Conservation (phyloP, 108 stramenopile genomes). For the Cyclotella atomus region DNA sequence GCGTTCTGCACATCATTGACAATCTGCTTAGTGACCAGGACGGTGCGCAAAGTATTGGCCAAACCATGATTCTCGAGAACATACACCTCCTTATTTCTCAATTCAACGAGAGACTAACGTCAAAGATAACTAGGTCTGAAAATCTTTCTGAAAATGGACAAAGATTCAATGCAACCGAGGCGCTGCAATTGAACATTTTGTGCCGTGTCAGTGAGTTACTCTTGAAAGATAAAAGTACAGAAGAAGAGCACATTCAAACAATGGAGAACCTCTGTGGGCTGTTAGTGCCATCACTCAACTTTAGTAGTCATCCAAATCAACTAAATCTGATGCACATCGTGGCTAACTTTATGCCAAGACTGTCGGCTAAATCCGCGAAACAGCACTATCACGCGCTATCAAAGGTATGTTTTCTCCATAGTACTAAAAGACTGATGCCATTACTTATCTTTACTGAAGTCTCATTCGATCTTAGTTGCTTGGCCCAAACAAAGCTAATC, state of each 20-base stretch:
- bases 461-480: slow-evolving; percentile 40
- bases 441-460: too few species aligned
- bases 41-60: slow-evolving; percentile 25
- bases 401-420: slow-evolving; percentile 23
- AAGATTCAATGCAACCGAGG: slow-evolving; percentile 20
- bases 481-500: slow-evolving; percentile 66
- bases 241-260: slow-evolving; percentile 24
- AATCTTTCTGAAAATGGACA: slow-evolving; percentile 24
- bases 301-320: slow-evolving; percentile 52
- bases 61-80: slow-evolving; percentile 36
- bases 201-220: slow-evolving; percentile 72
- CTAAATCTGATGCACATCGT: slow-evolving; percentile 76
- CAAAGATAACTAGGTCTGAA: slow-evolving; percentile 33
- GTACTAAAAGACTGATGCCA: too few species aligned
- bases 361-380: slow-evolving; percentile 48
- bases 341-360: slow-evolving; percentile 49
- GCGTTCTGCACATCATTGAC: slow-evolving; percentile 62
- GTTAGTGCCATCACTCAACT: slow-evolving; percentile 71
- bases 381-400: slow-evolving; percentile 48
- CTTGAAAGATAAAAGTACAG: slow-evolving; percentile 33
- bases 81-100: slow-evolving; percentile 66
- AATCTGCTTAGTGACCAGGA: slow-evolving; percentile 60
- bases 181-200: slow-evolving; percentile 60
- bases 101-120: slow-evolving; percentile 58
- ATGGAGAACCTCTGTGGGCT: slow-evolving; percentile 62